Conservation (phyloP, 2,329 filamentous ascomycete species). For the Fusarium oxysporum region DNA sequence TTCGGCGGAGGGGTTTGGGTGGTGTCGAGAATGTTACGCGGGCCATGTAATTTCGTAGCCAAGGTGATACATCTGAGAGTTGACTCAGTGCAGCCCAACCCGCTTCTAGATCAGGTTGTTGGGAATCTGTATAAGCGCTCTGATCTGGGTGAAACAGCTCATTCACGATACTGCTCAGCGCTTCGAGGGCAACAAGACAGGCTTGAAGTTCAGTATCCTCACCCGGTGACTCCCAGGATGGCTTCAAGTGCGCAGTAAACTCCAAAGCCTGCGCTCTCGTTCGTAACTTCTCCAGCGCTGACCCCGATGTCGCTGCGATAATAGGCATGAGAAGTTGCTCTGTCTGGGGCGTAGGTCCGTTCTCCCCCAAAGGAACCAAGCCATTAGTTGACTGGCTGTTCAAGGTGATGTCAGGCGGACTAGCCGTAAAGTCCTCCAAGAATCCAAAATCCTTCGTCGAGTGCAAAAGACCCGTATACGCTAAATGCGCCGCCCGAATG, state of each 20-base stretch:
- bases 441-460: background rate
- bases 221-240: background rate
- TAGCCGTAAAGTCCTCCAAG: background rate
- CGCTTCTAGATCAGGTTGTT: background rate
- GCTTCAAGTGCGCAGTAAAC: background rate
- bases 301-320: conserved; percentile 8
- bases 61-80: conserved; percentile 26
- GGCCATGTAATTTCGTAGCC: conserved; percentile 33
- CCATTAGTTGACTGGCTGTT: background rate
- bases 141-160: conserved; percentile 5
- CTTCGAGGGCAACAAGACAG: conserved; percentile 21
- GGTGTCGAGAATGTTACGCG: conserved; percentile 42
- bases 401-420: background rate
- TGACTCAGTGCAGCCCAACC: background rate
- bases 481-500: conserved; percentile 33
- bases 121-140: background rate
- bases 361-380: conserved; percentile 2
- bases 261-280: conserved; percentile 7
- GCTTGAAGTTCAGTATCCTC: background rate
- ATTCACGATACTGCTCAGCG: conserved; percentile 18
- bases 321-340: conserved; percentile 31
- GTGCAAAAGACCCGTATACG: conserved; percentile 25
- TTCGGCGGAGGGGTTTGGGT: conserved; percentile 50
- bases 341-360: conserved; percentile 10
- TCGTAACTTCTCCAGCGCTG: conserved; percentile 13